Evolutionary conservation across 2,329 filamentous ascomycete genomes (phyloP).

Genomic region (Trichoderma endophyticum): DNA sequence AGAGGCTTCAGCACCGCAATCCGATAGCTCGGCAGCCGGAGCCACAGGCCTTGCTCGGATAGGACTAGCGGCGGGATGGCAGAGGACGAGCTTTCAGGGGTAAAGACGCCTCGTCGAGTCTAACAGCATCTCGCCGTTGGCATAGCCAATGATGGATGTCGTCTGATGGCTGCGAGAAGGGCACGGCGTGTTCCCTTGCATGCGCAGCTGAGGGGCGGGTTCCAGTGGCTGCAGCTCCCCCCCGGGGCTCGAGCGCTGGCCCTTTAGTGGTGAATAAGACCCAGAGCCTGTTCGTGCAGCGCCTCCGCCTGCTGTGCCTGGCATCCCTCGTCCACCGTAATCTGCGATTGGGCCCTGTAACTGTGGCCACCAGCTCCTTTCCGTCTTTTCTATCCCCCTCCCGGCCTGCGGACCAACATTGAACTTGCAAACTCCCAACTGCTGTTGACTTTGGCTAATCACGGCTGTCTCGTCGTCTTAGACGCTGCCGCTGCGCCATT

Average conservation of each 20-base stretch:
- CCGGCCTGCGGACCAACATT: background rate
- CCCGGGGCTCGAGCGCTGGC: background rate
- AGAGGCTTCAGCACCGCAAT: background rate
- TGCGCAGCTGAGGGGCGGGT: slow-evolving; percentile 4
- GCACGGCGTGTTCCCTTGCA: slow-evolving; percentile 7
- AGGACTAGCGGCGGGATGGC: slow-evolving; percentile 17
- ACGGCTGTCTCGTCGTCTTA: slow-evolving; percentile 12
- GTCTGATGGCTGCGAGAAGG: background rate
- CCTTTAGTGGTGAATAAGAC: background rate
- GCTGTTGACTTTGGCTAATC: slow-evolving; percentile 14
- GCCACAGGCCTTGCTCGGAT: background rate
- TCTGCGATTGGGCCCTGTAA: slow-evolving; percentile 13
- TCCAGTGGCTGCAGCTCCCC: slow-evolving; percentile 8
- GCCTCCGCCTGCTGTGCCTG: slow-evolving; percentile 11
- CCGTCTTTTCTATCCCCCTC: background rate
- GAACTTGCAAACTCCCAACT: background rate
- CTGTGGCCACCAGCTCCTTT: slow-evolving; percentile 10
- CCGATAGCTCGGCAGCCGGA: slow-evolving; percentile 16
- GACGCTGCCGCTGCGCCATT: slow-evolving; percentile 12
- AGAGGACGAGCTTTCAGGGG: slow-evolving; percentile 15
- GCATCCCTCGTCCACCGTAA: slow-evolving; percentile 12
- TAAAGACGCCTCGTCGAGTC: slow-evolving; percentile 5
- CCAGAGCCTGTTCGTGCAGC: background rate
- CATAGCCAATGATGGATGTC: background rate
- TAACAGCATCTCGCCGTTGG: background rate